Evolutionary conservation across 1,284 basidiomycete species (phyloP).

Genomic region (Austropuccinia psidii): DNA sequence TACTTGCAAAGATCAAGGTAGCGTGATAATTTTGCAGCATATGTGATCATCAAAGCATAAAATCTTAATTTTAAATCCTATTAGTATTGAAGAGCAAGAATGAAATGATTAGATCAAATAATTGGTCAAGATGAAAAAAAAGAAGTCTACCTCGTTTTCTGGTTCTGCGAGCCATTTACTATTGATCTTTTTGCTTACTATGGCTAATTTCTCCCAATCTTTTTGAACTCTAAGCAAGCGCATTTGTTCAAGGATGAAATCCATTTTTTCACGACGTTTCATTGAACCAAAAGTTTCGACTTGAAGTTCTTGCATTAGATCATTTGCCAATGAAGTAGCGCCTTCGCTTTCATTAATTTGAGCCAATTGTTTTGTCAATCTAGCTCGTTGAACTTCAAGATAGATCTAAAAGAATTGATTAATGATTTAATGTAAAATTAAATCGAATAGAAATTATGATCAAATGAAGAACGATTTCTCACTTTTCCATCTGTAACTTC

Average conservation of each 20-base stretch:
- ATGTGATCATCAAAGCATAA: slow-evolving; percentile 93
- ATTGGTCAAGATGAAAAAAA: neutral
- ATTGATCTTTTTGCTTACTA: slow-evolving; percentile 89
- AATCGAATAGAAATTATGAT: neutral
- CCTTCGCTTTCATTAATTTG: slow-evolving; percentile 69
- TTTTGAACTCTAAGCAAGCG: slow-evolving; percentile 67
- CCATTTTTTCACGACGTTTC: slow-evolving; percentile 95
- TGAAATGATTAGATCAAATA: neutral
- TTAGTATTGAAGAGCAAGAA: neutral
- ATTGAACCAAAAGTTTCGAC: slow-evolving; percentile 99
- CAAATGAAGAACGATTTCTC: slow-evolving; percentile 40
- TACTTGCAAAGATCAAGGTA: slow-evolving; percentile 93
- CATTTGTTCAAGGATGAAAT: slow-evolving; percentile 99
- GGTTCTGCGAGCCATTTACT: slow-evolving; percentile 82
- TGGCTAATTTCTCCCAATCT: slow-evolving; percentile 83
- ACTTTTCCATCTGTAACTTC: slow-evolving; percentile 95
- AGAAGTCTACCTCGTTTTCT: slow-evolving; percentile 65
- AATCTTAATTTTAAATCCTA: slow-evolving; percentile 93
- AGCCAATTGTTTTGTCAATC: slow-evolving; percentile 76
- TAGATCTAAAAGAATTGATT: slow-evolving; percentile 64
- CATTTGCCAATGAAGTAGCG: slow-evolving; percentile 65
- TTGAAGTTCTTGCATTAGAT: slow-evolving; percentile 85
- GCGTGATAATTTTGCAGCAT: slow-evolving; percentile 70
- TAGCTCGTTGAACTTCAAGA: slow-evolving; percentile 89
- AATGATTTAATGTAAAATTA: neutral